phyloP scores from a whole-genome alignment of 495 filamentous ascomycete genomes.

The Aspergillus steynii region DNA sequence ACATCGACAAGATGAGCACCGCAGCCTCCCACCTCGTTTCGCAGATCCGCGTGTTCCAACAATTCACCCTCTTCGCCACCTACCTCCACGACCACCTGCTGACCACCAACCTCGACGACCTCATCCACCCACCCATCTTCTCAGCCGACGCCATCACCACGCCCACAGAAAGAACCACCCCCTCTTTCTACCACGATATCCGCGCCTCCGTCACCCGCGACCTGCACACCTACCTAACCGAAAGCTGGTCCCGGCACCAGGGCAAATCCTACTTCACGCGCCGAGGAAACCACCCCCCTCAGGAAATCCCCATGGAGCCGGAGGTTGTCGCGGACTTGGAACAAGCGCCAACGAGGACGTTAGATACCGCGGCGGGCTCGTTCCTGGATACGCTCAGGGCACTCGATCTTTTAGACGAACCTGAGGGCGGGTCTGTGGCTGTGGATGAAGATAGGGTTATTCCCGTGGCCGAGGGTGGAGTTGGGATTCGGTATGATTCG shows the following conservation, averaged over 20 bases:
- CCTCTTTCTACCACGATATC: conserved; percentile 28
- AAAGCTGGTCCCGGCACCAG: conserved; percentile 40
- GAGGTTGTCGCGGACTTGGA: conserved; percentile 23
- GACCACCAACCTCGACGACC: background rate
- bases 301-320: conserved; percentile 34
- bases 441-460: background rate
- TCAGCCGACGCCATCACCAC: background rate
- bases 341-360: conserved; percentile 16
- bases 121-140: conserved; percentile 1
- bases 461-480: no score
- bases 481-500: no score
- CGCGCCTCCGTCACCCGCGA: conserved; percentile 34
- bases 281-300: conserved; percentile 33
- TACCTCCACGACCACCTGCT: conserved; percentile 16
- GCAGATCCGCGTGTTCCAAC: conserved; percentile 34
- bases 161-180: conserved; percentile 2
- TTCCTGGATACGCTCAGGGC: conserved; percentile 21
- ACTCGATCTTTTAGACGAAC: conserved; percentile 24
- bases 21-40: conserved; percentile 19
- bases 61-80: conserved; percentile 32
- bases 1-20: conserved; percentile 43
- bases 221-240: conserved; percentile 37
- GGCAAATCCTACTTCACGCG: conserved; percentile 46
- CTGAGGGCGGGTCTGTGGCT: background rate
- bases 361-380: conserved; percentile 22